Evolutionary conservation across 1,284 basidiomycete genomes (phyloP).

Genomic region (Ganoderma leucocontextum): DNA sequence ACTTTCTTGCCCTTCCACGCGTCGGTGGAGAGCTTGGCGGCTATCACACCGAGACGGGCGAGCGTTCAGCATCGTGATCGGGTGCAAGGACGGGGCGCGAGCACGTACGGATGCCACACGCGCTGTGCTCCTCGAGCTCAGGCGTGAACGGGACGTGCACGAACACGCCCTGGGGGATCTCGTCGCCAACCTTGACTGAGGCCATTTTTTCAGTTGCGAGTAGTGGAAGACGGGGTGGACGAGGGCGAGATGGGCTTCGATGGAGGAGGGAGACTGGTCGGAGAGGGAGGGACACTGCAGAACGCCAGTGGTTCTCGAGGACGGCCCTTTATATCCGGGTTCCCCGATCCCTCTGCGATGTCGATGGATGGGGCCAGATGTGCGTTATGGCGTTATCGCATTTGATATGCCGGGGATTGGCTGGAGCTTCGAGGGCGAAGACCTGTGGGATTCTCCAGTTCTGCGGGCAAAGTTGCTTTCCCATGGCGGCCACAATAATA

Average conservation of each 20-base stretch:
- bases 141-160: constrained; percentile 69
- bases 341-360: not conserved
- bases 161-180: constrained; percentile 70
- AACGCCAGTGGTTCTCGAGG: not conserved
- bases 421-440: not conserved
- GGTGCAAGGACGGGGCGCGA: not conserved
- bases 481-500: not conserved
- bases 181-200: constrained; percentile 67
- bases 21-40: constrained; percentile 58
- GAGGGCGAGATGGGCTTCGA: not conserved
- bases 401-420: not conserved
- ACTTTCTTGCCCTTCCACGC: constrained; percentile 88
- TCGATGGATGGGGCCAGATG: constrained; percentile 8
- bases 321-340: not conserved
- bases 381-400: constrained; percentile 3
- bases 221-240: not conserved
- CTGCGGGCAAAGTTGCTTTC: not conserved
- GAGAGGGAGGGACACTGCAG: not conserved
- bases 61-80: constrained; percentile 11
- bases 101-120: constrained; percentile 69
- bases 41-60: constrained; percentile 45
- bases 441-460: not conserved
- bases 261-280: not conserved
- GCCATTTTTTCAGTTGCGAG: constrained; percentile 5
- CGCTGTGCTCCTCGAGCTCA: constrained; percentile 71